Base-by-base conservation (phyloP, 2,329 filamentous ascomycete species). In the Cytospora leucostoma region DNA sequence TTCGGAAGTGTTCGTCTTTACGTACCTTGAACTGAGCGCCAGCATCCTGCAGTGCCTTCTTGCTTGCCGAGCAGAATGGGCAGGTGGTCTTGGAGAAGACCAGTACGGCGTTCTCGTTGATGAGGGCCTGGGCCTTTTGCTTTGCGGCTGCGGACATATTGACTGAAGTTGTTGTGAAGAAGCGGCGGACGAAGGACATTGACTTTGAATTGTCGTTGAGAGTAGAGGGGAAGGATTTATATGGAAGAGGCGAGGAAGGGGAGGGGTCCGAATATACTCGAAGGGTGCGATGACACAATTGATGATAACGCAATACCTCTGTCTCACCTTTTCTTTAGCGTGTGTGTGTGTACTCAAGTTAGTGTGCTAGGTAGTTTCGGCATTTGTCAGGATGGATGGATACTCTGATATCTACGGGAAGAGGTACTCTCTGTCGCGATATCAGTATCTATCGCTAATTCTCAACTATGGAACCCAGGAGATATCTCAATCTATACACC, bases 51-150 rank as follows among this genome's bases (percentile, higher is more conserved):
- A 99, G 82, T 57, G 92, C 82, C 63, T 82, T 73, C 87, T 98
- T 98, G 70, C 89, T 87, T 65, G 88, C 82, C 64, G 79, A 83
- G 84, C 94, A 98, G 85, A 96, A 96, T 13, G 93, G 93, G 85
- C 95, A 99, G 82, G 92, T 97, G 17, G 89, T 92, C 83, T 99
- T 99, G 79, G 90, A 93, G 85, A 99, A 99, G 75, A 99, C 91
- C 72, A 95, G 88, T 77, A 97, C 93, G 71, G 87, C 80, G 80
- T 97, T 95, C 74, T 93, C 88, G 78, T 95, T 87, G 77, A 98
- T 97, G 80, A 97, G 88, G 73, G 82, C 77, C 78, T 97, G 87
- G 66, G 91, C 91, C 79, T 96, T 96, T 68, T 85, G 83, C 80
- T 91, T 92, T 73, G 92, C 91, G 75, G 90, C 86, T 73, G 91